Evolutionary conservation across 2,329 filamentous ascomycete species (phyloP), one percentile per base, ranked within the genome.

Genomic region (Pseudomassariella vexata): DNA sequence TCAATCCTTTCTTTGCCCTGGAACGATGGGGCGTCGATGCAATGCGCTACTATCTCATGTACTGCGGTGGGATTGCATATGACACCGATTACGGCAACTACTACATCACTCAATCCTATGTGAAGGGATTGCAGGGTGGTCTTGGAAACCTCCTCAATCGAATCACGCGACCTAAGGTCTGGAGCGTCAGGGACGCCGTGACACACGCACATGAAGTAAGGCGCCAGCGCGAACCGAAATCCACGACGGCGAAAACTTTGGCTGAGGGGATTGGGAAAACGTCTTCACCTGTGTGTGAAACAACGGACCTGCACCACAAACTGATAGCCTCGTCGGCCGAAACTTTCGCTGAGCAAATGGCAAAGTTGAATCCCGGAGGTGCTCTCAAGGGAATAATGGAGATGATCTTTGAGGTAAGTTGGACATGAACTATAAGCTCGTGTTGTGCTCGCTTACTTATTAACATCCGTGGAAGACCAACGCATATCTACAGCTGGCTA

Each of bases 1-100:
- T 98, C 25, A 92, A 95, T 50, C 92, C 92, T 0, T 88, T 94
- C 52, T 87, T 87, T 45, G 92, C 92, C 9, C 73, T 96, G 28
- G 82, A 95, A 41, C 76, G 89, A 6, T 98, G 88, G 60, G 88
- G 87, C 3, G 68, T 88, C 5, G 94, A 98, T 55, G 73, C 80
- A 1, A 79, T 98, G 70, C 82, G 92, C 8, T 96, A 85, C 60
- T 98, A 90, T 57, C 74, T 98, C 42, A 76, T 87, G 41, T 76
- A 82, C 39, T 82, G 89, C 39, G 89, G 87, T 24, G 84, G 80
- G 15, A 76, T 95, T 20, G 63, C 64, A 10, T 68, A 85, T 35
- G 92, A 98, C 53, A 74, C 86, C 19, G 79, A 88, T 55, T 98
- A 96, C 52, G 81, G 82, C 40, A 98, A 96, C 53, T 61, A 70